phyloP scores from a whole-genome alignment of 2,329 filamentous ascomycete species.

The Diaporthe ilicicola region DNA sequence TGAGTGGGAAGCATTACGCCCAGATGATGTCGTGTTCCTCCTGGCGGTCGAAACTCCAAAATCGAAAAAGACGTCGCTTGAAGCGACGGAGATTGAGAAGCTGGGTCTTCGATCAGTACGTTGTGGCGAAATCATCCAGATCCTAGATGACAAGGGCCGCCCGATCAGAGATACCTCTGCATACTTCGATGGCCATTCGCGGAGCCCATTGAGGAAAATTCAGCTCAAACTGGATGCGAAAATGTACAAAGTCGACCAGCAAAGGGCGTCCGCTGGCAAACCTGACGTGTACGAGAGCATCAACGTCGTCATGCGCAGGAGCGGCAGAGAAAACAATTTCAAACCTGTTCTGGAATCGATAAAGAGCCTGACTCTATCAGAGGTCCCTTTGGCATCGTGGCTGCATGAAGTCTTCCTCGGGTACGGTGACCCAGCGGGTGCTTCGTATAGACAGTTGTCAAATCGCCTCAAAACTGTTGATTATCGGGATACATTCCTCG shows the following conservation, averaged over 20 bases:
- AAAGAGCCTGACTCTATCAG: slow-evolving; percentile 82
- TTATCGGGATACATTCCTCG: slow-evolving; percentile 91
- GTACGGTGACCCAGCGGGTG: slow-evolving; percentile 90
- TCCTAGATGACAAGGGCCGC: slow-evolving; percentile 85
- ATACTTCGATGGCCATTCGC: slow-evolving; percentile 69
- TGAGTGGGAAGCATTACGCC: slow-evolving; percentile 90
- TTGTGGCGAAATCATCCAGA: slow-evolving; percentile 84
- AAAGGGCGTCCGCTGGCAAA: slow-evolving; percentile 70
- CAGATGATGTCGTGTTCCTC: slow-evolving; percentile 90
- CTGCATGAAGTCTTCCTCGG: slow-evolving; percentile 97
- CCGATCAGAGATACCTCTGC: slow-evolving; percentile 70
- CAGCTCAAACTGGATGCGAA: slow-evolving; percentile 82
- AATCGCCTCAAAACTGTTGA: slow-evolving; percentile 83
- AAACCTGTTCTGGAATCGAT: slow-evolving; percentile 93
- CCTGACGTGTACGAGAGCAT: slow-evolving; percentile 83
- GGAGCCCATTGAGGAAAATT: slow-evolving; percentile 72
- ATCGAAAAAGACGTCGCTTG: slow-evolving; percentile 59
- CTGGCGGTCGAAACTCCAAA: slow-evolving; percentile 75
- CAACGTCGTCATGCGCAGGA: slow-evolving; percentile 85
- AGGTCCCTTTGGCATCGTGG: slow-evolving; percentile 88
- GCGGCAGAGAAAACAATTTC: slow-evolving; percentile 95
- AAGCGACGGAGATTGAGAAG: slow-evolving; percentile 63
- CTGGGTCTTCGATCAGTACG: slow-evolving; percentile 77
- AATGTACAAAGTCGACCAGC: slow-evolving; percentile 80
- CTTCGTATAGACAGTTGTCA: slow-evolving; percentile 83